These are phyloP conservation scores for Coleophoma eucalyptorum DNA, from an alignment of 2,329 filamentous ascomycete genomes.

Conservation along the genomic window DNA sequence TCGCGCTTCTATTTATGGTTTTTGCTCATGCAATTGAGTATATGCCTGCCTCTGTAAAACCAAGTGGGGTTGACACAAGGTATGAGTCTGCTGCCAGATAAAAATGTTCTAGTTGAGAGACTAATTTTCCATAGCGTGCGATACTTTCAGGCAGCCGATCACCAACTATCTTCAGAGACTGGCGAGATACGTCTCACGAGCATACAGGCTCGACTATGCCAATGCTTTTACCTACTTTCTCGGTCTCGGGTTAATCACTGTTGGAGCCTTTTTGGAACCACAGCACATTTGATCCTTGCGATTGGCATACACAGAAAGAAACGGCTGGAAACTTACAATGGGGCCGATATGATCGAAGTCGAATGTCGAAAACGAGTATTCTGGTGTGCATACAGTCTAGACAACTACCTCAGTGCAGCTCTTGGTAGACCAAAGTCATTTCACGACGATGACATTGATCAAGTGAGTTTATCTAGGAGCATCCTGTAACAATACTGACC, in stretches of 20 bases:
- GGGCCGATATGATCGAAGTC: conserved; percentile 32
- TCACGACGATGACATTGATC: conserved; percentile 63
- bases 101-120: background rate
- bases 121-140: conserved; percentile 15
- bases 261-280: conserved; percentile 30
- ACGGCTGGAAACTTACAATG: conserved; percentile 13
- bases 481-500: conserved; percentile 2
- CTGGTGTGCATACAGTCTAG: conserved; percentile 61
- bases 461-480: conserved; percentile 22
- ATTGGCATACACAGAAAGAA: conserved; percentile 26
- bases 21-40: conserved; percentile 45
- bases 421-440: conserved; percentile 58
- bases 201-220: conserved; percentile 35
- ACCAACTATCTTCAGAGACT: conserved; percentile 28
- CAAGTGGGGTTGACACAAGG: conserved; percentile 10
- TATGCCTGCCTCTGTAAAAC: conserved; percentile 3
- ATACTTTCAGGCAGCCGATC: conserved; percentile 23
- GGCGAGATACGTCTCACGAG: conserved; percentile 28
- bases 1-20: conserved; percentile 41
- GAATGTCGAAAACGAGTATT: conserved; percentile 53
- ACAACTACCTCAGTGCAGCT: conserved; percentile 60
- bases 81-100: conserved; percentile 10
- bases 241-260: conserved; percentile 30
- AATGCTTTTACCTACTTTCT: conserved; percentile 30
- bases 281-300: conserved; percentile 27